phyloP scores from a whole-genome alignment of 371 early-diverging fungal species.

The Mortierella sp. region DNA sequence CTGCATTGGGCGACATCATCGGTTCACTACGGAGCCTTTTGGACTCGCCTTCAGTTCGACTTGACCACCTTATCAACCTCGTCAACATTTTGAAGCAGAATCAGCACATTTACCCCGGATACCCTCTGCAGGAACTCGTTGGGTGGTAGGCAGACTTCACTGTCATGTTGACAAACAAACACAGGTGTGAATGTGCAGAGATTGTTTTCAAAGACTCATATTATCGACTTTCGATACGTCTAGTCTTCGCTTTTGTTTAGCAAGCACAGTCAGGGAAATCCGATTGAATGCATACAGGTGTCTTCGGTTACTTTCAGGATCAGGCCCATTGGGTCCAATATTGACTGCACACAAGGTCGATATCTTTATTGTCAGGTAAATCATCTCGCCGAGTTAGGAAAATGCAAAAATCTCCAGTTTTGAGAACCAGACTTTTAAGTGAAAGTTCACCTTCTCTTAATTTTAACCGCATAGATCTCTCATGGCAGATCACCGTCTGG shows the following conservation, averaged over 20 bases:
- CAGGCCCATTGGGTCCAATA: conserved; percentile 44
- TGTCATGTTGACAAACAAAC: not conserved
- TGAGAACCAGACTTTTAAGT: not conserved
- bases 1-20: conserved; percentile 43
- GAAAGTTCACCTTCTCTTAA: not conserved
- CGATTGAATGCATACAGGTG: conserved; percentile 62
- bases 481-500: conserved; percentile 58
- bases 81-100: conserved; percentile 56
- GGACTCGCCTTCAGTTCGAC: conserved; percentile 45
- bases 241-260: conserved; percentile 70
- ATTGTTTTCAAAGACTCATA: not conserved
- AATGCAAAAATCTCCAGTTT: not conserved
- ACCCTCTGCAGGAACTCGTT: conserved; percentile 48
- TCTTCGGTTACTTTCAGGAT: conserved; percentile 45
- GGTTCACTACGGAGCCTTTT: conserved; percentile 33
- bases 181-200: not conserved
- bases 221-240: not conserved
- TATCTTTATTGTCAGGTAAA: conserved; percentile 51
- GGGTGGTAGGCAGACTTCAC: conserved; percentile 28
- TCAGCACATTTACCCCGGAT: conserved; percentile 47
- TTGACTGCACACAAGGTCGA: conserved; percentile 35
- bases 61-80: conserved; percentile 45
- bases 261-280: conserved; percentile 67
- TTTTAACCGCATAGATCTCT: conserved; percentile 26
- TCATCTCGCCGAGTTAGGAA: not conserved